Conservation (phyloP, 2,329 filamentous ascomycete genomes). For the Cladobotryum mycophilum region DNA sequence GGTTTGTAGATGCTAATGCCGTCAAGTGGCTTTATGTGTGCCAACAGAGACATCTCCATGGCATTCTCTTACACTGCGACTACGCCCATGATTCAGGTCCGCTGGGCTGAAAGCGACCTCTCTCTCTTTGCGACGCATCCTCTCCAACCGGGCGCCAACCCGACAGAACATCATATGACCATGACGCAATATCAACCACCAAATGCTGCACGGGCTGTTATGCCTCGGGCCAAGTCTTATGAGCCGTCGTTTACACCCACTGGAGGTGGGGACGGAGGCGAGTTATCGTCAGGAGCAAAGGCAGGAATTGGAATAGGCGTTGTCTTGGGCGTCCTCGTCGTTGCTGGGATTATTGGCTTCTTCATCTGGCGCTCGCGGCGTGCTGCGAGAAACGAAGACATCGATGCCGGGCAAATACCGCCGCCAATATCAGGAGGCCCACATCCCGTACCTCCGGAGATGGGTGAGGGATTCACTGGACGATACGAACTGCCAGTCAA, state of each 20-base stretch:
- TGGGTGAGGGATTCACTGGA: neutral
- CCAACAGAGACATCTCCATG: constrained; percentile 3
- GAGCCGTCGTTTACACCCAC: neutral
- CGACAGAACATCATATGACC: neutral
- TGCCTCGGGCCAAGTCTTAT: neutral
- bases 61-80: constrained; percentile 4
- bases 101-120: constrained; percentile 10
- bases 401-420: neutral
- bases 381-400: neutral
- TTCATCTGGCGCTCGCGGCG: neutral
- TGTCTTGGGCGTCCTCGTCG: constrained; percentile 1
- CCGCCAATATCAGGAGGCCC: neutral
- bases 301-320: constrained; percentile 3
- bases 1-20: neutral
- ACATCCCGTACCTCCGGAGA: neutral
- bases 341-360: neutral
- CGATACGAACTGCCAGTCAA: constrained; percentile 1
- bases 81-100: constrained; percentile 10
- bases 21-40: constrained; percentile 6
- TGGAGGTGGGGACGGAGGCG: neutral
- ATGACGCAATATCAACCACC: neutral
- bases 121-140: constrained; percentile 5
- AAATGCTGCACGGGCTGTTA: neutral
- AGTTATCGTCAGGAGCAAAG: neutral
- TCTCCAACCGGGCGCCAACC: constrained; percentile 7